A percentile compares a stretch with the other conserved stretches of the same genome.
Evolutionary conservation across 2,329 filamentous ascomycete genomes (phyloP).

Genomic region (Penicillium corylophilum): DNA sequence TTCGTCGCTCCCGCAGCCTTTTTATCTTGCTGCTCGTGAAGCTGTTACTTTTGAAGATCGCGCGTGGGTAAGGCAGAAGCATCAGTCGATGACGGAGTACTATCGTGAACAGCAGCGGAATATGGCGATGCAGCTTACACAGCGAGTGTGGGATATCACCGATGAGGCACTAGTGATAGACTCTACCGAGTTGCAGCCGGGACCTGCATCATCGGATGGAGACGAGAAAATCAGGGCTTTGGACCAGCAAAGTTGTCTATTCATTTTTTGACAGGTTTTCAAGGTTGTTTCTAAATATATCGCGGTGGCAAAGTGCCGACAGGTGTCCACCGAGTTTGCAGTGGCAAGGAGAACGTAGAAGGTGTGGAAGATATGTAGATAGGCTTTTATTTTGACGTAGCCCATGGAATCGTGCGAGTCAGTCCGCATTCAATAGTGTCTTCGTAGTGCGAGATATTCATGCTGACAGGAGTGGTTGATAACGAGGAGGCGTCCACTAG

Average conservation of each 20-base stretch:
- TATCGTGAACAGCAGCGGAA: conserved; percentile 26
- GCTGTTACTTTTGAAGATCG: conserved; percentile 18
- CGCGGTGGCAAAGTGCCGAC: not conserved
- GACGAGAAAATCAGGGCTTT: conserved; percentile 15
- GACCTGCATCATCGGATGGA: not conserved
- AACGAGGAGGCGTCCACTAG: conserved; percentile 1
- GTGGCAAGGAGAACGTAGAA: not conserved
- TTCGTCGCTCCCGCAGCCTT: conserved; percentile 23
- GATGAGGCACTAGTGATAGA: conserved; percentile 9
- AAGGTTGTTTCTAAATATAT: not conserved
- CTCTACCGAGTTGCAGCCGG: not conserved
- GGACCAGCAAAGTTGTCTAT: conserved; percentile 19
- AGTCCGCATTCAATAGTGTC: not conserved
- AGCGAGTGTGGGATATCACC: conserved; percentile 21
- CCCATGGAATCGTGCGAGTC: not conserved
- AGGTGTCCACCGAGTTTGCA: not conserved
- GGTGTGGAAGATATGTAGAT: not conserved
- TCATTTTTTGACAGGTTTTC: conserved; percentile 19
- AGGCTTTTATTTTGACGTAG: not conserved
- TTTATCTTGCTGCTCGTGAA: conserved; percentile 24
- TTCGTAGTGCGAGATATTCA: not conserved
- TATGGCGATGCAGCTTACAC: conserved; percentile 22
- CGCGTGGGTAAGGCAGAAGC: conserved; percentile 21
- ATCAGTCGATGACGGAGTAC: conserved; percentile 25
- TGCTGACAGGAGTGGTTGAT: not conserved